Base-by-base conservation (phyloP, 495 filamentous ascomycete species). In the Amorphotheca resinae region DNA sequence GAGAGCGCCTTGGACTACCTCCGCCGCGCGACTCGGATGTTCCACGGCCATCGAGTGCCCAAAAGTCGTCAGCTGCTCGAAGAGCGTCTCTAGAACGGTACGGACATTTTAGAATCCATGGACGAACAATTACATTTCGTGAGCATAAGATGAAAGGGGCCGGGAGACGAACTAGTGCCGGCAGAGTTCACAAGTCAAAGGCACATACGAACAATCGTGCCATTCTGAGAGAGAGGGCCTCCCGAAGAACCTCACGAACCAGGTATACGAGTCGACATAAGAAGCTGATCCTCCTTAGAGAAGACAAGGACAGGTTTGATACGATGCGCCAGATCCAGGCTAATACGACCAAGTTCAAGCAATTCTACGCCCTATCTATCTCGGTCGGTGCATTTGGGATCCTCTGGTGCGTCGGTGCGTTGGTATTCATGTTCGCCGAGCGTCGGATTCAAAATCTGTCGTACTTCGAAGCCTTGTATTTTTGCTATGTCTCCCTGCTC, bases 401-500 rank as follows among this genome's bases (percentile, higher is more conserved):
- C 0, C 52, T 89, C n/a, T 89, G 84, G 84, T 64, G 79, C 33
- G 54, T 84, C 3, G 84, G 84, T 7, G 84, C 83, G 0, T 52
- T 73, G 3, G 66, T 85, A 15, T 89, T 89, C 59, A 61, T 59
- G 44, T 36, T 63, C 7, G 58, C 63, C 22, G 64, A 67, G 38
- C 26, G 36, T 2, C 54, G 62, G 3, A 49, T 65, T 11, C 73
- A 76, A 49, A 22, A 64, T 0, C 77, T 81, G 68, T 64, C 61
- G 2, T 88, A 87, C 49, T 87, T 88, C 50, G 63, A 80, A 14
- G 61, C 76, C 0, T 49, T 89, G 1, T 89, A 87, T 52, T 87
- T 86, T 52, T 67, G 80, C n/a, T 88, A 80, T 52, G 75, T 74
- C 1, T 68, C 74, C 3, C 72, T 89, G 1, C 56, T 87, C 8